Evolutionary conservation across 177 flowering plant species (phyloP).

Genomic region (Vitis hybrid): DNA sequence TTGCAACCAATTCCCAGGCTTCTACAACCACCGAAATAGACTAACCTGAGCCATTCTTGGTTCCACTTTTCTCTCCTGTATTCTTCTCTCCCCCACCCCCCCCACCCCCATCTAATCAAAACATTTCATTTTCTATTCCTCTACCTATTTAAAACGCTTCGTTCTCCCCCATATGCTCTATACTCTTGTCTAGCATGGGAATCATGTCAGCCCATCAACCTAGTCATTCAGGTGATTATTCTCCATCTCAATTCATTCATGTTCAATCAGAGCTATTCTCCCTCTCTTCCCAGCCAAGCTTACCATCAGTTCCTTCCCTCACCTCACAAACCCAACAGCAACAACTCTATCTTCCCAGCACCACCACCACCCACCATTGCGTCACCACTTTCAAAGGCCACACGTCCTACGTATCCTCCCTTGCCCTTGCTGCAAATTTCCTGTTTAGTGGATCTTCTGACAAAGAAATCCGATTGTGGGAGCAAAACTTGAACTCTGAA

Average conservation of each 20-base stretch:
- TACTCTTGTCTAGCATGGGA: slow-evolving; percentile 10
- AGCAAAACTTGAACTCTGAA: slow-evolving; percentile 13
- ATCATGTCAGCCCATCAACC: slow-evolving; percentile 19
- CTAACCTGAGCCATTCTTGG: background rate
- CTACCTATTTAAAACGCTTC: slow-evolving; percentile 5
- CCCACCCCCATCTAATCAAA: background rate
- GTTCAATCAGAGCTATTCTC: background rate
- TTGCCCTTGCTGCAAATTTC: slow-evolving; percentile 36
- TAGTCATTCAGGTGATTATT: slow-evolving; percentile 8
- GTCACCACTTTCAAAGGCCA: slow-evolving; percentile 47
- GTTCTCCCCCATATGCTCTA: slow-evolving; percentile 8
- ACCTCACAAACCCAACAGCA: slow-evolving; percentile 13
- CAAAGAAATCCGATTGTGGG: slow-evolving; percentile 42
- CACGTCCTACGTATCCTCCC: slow-evolving; percentile 48
- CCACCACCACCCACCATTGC: slow-evolving; percentile 31
- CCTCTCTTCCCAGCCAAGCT: slow-evolving; percentile 23
- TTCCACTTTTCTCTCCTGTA: background rate
- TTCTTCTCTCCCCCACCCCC: too few species aligned
- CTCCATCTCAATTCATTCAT: slow-evolving; percentile 6
- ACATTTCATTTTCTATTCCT: slow-evolving; percentile 7
- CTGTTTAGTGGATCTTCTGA: slow-evolving; percentile 50
- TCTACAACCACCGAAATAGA: background rate
- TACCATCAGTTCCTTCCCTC: slow-evolving; percentile 22
- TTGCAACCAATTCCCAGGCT: background rate
- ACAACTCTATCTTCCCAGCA: background rate